phyloP scores from a whole-genome alignment of 176 grass and related monocot genomes.

The Microstegium vimineum region DNA sequence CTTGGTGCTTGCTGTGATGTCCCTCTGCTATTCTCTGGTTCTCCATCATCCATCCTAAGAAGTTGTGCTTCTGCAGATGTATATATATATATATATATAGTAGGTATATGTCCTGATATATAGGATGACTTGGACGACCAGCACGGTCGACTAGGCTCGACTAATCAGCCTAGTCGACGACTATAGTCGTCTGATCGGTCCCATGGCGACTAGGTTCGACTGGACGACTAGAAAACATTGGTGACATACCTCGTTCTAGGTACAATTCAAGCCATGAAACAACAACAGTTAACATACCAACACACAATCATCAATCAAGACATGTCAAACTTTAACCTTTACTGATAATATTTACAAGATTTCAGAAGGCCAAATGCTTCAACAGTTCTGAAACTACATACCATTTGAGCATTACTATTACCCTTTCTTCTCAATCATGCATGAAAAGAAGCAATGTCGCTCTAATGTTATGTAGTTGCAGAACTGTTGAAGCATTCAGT shows the following conservation, averaged over 20 bases:
- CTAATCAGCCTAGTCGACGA: no score
- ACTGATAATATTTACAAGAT: not conserved
- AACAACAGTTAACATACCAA: not conserved
- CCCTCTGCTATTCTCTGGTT: no score
- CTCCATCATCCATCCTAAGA: no score
- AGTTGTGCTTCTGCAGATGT: no score
- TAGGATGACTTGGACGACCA: no score
- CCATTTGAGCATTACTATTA: not conserved
- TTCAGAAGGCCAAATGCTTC: conserved; percentile 5
- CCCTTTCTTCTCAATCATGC: not conserved
- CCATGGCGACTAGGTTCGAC: no score
- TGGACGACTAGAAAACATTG: no score
- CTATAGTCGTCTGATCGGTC: no score
- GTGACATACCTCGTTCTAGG: not conserved
- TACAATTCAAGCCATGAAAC: not conserved
- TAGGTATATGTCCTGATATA: no score
- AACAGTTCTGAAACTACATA: not conserved
- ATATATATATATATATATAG: no score
- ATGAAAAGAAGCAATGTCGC: not conserved
- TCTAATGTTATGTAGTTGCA: not conserved
- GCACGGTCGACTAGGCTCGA: no score
- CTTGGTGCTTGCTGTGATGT: no score
- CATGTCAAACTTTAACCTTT: not conserved
- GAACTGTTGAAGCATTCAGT: conserved; percentile 9
- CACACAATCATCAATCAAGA: not conserved